Conservation (phyloP, 805 yeast genomes). For the Spathaspora girioi region DNA sequence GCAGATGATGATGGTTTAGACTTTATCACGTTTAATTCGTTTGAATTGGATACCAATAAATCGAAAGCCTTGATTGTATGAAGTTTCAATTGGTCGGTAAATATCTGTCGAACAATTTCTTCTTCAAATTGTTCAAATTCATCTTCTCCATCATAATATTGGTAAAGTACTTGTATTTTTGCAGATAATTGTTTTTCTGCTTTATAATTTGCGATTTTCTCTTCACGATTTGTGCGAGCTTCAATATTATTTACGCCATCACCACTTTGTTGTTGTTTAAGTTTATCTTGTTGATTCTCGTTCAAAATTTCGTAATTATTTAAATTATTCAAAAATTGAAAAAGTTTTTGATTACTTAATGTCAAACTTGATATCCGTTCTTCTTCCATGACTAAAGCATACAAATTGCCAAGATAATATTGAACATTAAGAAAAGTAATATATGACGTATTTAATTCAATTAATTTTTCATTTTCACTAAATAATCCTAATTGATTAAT, state of each 20-base stretch:
- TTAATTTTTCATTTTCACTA: conserved; percentile 66
- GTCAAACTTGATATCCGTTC: neutral
- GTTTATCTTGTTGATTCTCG: conserved; percentile 11
- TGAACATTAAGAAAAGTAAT: conserved; percentile 58
- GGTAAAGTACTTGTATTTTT: conserved; percentile 39
- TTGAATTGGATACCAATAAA: conserved; percentile 52
- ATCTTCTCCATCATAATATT: conserved; percentile 17
- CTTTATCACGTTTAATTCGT: conserved; percentile 65
- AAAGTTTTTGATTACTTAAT: neutral
- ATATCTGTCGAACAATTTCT: conserved; percentile 54
- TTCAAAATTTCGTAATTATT: conserved; percentile 34
- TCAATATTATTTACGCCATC: neutral
- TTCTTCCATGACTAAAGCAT: conserved; percentile 28
- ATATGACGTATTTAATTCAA: conserved; percentile 64
- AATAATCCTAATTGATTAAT: conserved; percentile 55
- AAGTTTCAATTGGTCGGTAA: conserved; percentile 51
- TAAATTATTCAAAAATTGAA: conserved; percentile 37
- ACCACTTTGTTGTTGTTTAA: neutral
- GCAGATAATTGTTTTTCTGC: conserved; percentile 50
- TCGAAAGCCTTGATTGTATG: conserved; percentile 52
- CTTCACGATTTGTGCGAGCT: conserved; percentile 54
- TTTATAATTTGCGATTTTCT: conserved; percentile 68
- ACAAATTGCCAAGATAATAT: conserved; percentile 48
- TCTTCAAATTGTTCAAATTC: conserved; percentile 50
- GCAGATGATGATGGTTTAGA: conserved; percentile 32